Evolutionary conservation across 2,329 filamentous ascomycete species (phyloP).

Genomic region (Penicillium sp.): DNA sequence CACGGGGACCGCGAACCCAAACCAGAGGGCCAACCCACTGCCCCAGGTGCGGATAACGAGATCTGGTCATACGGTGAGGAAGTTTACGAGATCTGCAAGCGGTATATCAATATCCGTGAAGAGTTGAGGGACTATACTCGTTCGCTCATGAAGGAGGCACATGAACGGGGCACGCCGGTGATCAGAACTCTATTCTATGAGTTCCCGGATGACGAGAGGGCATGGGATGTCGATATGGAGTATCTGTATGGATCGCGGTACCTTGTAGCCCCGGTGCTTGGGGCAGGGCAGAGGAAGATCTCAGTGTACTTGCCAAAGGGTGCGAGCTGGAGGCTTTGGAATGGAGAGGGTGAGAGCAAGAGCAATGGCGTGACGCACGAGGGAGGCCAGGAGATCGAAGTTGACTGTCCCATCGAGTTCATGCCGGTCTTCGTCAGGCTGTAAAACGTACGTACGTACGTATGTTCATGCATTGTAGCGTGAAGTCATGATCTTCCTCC

Average conservation of each 20-base stretch:
- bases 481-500: neutral
- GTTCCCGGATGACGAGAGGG: slow-evolving; percentile 59
- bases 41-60: slow-evolving; percentile 49
- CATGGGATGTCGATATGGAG: slow-evolving; percentile 64
- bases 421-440: slow-evolving; percentile 54
- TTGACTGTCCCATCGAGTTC: slow-evolving; percentile 50
- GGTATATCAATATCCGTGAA: slow-evolving; percentile 64
- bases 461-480: neutral
- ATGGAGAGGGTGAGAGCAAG: slow-evolving; percentile 28
- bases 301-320: slow-evolving; percentile 60
- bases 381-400: slow-evolving; percentile 48
- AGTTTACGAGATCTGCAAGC: slow-evolving; percentile 64
- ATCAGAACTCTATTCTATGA: slow-evolving; percentile 69
- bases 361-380: slow-evolving; percentile 33
- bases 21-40: slow-evolving; percentile 35
- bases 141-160: slow-evolving; percentile 63
- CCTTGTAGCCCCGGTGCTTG: slow-evolving; percentile 61
- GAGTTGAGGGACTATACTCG: slow-evolving; percentile 63
- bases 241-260: slow-evolving; percentile 69
- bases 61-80: slow-evolving; percentile 69
- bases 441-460: neutral
- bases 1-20: slow-evolving; percentile 70
- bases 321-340: slow-evolving; percentile 51
- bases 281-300: slow-evolving; percentile 50
- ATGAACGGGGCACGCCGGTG: slow-evolving; percentile 63